A percentile compares a stretch with the other conserved stretches of the same genome.
These are phyloP conservation scores for Microsporum ferrugineum DNA, from an alignment of 2,329 filamentous ascomycete genomes.

Conservation along the genomic window DNA sequence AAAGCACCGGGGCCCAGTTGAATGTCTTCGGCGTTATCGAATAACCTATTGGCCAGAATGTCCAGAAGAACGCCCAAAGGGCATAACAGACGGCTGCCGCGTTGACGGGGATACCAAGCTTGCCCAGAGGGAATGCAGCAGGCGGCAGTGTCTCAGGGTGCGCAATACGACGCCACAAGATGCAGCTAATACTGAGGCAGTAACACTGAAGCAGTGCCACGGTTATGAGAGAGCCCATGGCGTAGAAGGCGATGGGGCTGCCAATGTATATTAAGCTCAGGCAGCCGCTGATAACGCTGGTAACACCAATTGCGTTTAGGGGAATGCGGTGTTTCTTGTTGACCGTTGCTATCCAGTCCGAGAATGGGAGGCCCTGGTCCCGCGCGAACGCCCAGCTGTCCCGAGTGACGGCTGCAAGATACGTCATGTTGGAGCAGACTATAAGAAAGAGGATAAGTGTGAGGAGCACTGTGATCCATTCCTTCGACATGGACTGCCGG, in stretches of 20 bases:
- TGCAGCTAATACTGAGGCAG: conserved; percentile 24
- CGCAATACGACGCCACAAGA: conserved; percentile 32
- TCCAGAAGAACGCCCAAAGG: conserved; percentile 5
- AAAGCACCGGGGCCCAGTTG: conserved; percentile 8
- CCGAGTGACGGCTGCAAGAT: conserved; percentile 32
- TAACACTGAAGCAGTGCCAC: conserved; percentile 37
- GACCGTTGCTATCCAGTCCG: conserved; percentile 34
- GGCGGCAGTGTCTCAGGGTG: conserved; percentile 16
- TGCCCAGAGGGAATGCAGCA: conserved; percentile 26
- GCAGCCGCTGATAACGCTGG: conserved; percentile 24
- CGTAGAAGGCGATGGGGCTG: conserved; percentile 41
- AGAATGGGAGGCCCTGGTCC: conserved; percentile 45
- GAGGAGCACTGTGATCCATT: conserved; percentile 38
- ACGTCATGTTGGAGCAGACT: conserved; percentile 17
- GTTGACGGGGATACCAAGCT: conserved; percentile 36
- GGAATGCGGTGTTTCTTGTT: conserved; percentile 29
- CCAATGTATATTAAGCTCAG: conserved; percentile 43
- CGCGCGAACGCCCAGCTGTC: conserved; percentile 38
- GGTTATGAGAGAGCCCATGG: conserved; percentile 40
- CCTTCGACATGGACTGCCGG: conserved; percentile 34
- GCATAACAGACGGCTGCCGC: conserved; percentile 32
- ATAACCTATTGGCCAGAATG: conserved; percentile 7
- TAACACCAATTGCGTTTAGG: conserved; percentile 28
- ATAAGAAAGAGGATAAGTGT: conserved; percentile 33
- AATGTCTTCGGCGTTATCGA: background rate